Percentiles rank a stretch among this genome's conserved stretches.
Evolutionary conservation across 1,284 basidiomycete genomes (phyloP).

Genomic region (Rhodotorula sp.): DNA sequence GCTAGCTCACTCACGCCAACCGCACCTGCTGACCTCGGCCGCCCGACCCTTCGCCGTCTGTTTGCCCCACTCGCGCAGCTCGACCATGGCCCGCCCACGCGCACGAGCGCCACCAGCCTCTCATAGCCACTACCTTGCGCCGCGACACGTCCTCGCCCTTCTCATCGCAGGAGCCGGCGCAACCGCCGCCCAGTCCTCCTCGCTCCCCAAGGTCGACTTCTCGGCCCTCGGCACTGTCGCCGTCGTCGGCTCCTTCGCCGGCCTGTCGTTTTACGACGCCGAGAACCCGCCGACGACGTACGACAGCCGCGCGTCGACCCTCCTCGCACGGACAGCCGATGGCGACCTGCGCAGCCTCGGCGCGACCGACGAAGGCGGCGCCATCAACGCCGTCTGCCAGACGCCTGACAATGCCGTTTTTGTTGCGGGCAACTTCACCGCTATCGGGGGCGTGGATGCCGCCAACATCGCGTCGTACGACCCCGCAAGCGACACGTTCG

Average conservation of each 20-base stretch:
- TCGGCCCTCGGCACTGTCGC: slow-evolving; percentile 78
- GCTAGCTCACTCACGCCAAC: too few species aligned
- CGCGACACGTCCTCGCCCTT: slow-evolving; percentile 5
- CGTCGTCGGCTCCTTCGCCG: slow-evolving; percentile 80
- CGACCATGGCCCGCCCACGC: slow-evolving; percentile 9
- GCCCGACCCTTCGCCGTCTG: not conserved
- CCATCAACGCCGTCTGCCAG: slow-evolving; percentile 49
- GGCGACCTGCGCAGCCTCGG: slow-evolving; percentile 47
- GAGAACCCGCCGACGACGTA: slow-evolving; percentile 44
- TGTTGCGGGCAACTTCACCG: slow-evolving; percentile 50
- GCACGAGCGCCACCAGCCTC: not conserved
- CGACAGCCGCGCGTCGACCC: slow-evolving; percentile 43
- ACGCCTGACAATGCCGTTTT: slow-evolving; percentile 43
- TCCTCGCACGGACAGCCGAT: slow-evolving; percentile 45
- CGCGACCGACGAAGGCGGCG: slow-evolving; percentile 48
- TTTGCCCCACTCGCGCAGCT: not conserved
- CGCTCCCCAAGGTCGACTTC: slow-evolving; percentile 79
- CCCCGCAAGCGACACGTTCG: slow-evolving; percentile 66
- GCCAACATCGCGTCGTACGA: slow-evolving; percentile 75
- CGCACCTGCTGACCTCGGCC: not conserved
- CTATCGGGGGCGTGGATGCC: slow-evolving; percentile 56
- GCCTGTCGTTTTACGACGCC: slow-evolving; percentile 70
- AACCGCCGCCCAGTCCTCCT: slow-evolving; percentile 6
- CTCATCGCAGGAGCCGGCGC: not conserved
- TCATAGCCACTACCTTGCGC: not conserved